Conservation (phyloP, 2,329 filamentous ascomycete species). For the Blastomyces gilchristii region DNA sequence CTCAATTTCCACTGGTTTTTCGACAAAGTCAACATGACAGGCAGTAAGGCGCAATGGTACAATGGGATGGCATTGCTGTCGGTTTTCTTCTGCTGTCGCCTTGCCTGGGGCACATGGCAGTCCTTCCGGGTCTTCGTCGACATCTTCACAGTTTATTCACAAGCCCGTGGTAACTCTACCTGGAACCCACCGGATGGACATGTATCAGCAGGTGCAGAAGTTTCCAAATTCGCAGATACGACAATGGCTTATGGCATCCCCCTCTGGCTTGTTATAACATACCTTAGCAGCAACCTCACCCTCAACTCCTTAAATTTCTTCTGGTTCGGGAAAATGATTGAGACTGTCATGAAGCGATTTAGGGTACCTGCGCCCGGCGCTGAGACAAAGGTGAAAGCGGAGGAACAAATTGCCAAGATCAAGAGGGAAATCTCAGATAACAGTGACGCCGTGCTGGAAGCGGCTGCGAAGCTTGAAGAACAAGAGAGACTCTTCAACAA, state of each 20-base stretch:
- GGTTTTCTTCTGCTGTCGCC: slow-evolving; percentile 52
- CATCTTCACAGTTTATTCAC: slow-evolving; percentile 45
- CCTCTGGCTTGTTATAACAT: slow-evolving; percentile 49
- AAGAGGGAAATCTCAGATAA: slow-evolving; percentile 22
- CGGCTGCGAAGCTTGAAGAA: slow-evolving; percentile 15
- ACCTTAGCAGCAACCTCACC: slow-evolving; percentile 49
- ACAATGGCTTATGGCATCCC: slow-evolving; percentile 37
- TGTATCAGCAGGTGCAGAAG: slow-evolving; percentile 33
- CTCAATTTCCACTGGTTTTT: slow-evolving; percentile 62
- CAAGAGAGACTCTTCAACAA: slow-evolving; percentile 15
- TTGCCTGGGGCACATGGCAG: slow-evolving; percentile 54
- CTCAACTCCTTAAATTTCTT: slow-evolving; percentile 54
- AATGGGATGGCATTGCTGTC: slow-evolving; percentile 51
- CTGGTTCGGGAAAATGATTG: slow-evolving; percentile 60
- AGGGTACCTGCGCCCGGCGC: slow-evolving; percentile 25
- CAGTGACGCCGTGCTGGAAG: slow-evolving; percentile 29
- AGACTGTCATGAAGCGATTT: slow-evolving; percentile 54
- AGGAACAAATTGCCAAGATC: slow-evolving; percentile 17
- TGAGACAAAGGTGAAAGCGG: slow-evolving; percentile 14
- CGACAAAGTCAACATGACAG: slow-evolving; percentile 57
- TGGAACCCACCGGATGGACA: slow-evolving; percentile 25
- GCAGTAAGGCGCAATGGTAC: slow-evolving; percentile 50
- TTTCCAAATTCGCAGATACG: slow-evolving; percentile 40
- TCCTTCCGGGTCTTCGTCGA: slow-evolving; percentile 50
- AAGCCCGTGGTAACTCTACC: slow-evolving; percentile 26